Evolutionary conservation across 2,329 filamentous ascomycete species (phyloP), one percentile per base, ranked within the genome.

Genomic region (Lachnellula arida): DNA sequence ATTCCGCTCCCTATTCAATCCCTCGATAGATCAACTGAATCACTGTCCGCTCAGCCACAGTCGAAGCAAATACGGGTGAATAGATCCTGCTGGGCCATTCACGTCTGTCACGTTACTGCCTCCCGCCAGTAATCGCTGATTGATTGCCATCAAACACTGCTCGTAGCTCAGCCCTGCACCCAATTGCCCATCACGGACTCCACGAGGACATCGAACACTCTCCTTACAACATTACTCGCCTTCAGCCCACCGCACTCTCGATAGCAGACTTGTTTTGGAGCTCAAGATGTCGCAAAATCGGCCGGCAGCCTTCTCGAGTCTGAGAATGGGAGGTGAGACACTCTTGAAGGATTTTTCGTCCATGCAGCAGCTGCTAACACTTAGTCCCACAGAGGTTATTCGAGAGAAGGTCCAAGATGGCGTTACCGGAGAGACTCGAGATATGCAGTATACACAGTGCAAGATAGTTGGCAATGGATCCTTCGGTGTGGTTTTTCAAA

Each of bases 381-480:
- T 51, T 51, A n/a, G 28, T 34, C 53, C 65, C 49, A 46, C 70
- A 97, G 94, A 99, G 81, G 89, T 97, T 64, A 91, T 99, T 73
- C 91, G 91, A 73, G 94, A 99, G 78, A 97, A 96, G 79, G 94
- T 99, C 65, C 94, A 99, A 75, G 94, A 99, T 81, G 94, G 94
- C 72, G 80, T 96, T 65, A 99, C 94, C 14, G 94, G 94, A 68
- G 94, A 99, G 74, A 96, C 91, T 68, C 88, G 90, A 74, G 94
- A 99, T 70, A 85, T 99, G 76, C 91, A 96, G 73, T 99, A 99
- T 75, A 97, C 94, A 55, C 94, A 97, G 73, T 97, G 93, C 81
- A 99, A 99, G 79, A 97, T 99, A 69, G 94, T 99, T 49, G 94
- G 94, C 73, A 99, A 99, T 77, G 94, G 94, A 65, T 97, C 93